These are phyloP conservation scores for Pestalotiopsis sp. DNA, from an alignment of 2,329 filamentous ascomycete genomes.

Conservation along the genomic window DNA sequence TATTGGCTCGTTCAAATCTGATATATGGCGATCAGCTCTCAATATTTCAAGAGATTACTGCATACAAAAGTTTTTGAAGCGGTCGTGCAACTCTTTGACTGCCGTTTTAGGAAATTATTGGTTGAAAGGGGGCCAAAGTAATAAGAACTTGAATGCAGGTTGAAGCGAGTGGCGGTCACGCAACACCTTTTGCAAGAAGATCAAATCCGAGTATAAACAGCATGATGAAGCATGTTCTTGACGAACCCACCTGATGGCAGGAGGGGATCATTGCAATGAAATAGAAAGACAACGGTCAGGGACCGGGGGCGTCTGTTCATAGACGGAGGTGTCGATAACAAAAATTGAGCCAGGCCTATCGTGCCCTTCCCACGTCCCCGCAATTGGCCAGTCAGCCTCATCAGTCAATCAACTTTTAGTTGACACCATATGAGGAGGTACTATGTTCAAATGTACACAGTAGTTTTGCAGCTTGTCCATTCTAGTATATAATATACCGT, in stretches of 20 bases:
- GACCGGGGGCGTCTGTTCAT: constrained; percentile 22
- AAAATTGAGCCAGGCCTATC: background rate
- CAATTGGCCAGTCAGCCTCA: constrained; percentile 13
- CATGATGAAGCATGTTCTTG: constrained; percentile 14
- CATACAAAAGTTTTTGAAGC: background rate
- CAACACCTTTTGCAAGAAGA: background rate
- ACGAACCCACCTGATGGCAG: background rate
- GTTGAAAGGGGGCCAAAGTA: background rate
- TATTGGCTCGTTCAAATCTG: background rate
- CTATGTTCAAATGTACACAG: no score
- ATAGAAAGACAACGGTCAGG: constrained; percentile 6
- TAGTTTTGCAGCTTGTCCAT: no score
- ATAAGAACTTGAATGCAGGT: background rate
- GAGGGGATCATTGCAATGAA: constrained; percentile 9
- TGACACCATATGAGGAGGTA: constrained; percentile 17
- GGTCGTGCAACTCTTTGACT: background rate
- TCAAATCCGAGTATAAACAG: constrained; percentile 8
- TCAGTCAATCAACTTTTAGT: constrained; percentile 16
- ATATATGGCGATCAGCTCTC: background rate
- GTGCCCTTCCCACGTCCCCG: constrained; percentile 19
- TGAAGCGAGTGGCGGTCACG: background rate
- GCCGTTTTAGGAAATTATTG: background rate
- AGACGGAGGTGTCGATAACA: constrained; percentile 18
- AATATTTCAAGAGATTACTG: background rate
- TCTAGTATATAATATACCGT: no score